phyloP scores from a whole-genome alignment of 257 asterid genomes.

The Penstemon davidsonii region DNA sequence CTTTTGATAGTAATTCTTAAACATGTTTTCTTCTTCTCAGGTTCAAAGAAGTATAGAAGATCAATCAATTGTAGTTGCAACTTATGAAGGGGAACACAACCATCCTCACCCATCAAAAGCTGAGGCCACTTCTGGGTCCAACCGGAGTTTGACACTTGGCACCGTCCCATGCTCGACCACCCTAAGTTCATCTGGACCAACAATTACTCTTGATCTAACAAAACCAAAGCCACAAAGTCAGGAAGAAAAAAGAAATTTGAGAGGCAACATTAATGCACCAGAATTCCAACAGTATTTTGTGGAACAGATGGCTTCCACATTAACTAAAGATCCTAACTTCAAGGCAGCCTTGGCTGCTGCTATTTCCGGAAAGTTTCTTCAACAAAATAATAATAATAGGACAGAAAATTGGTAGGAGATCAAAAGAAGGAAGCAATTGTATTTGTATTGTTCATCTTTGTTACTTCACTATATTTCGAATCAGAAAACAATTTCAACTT shows the following conservation, averaged over 20 bases:
- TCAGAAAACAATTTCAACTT: no score
- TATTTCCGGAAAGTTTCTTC: conserved; percentile 68
- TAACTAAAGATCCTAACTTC: conserved; percentile 78
- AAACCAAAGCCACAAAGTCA: conserved; percentile 34
- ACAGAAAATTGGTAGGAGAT: conserved; percentile 31
- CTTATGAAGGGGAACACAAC: conserved; percentile 92
- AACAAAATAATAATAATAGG: conserved; percentile 35
- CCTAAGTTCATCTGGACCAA: conserved; percentile 37
- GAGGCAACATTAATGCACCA: conserved; percentile 38
- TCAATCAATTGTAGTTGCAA: conserved; percentile 68
- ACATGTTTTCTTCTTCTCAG: conserved; percentile 30
- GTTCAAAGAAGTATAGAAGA: conserved; percentile 83
- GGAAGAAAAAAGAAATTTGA: conserved; percentile 24
- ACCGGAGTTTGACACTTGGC: conserved; percentile 36
- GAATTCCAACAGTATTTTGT: conserved; percentile 53
- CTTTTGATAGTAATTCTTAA: background rate
- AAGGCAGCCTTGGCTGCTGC: conserved; percentile 86
- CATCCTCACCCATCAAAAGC: conserved; percentile 62
- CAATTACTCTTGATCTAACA: conserved; percentile 66
- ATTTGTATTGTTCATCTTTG: conserved; percentile 16
- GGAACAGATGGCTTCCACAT: conserved; percentile 83
- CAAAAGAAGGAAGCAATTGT: background rate
- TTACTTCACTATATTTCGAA: background rate
- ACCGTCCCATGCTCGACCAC: conserved; percentile 42
- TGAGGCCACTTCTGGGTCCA: conserved; percentile 37